These are phyloP conservation scores for Pythium rhizo-oryzae DNA, from an alignment of 352 stramenopile species.

Conservation along the genomic window DNA sequence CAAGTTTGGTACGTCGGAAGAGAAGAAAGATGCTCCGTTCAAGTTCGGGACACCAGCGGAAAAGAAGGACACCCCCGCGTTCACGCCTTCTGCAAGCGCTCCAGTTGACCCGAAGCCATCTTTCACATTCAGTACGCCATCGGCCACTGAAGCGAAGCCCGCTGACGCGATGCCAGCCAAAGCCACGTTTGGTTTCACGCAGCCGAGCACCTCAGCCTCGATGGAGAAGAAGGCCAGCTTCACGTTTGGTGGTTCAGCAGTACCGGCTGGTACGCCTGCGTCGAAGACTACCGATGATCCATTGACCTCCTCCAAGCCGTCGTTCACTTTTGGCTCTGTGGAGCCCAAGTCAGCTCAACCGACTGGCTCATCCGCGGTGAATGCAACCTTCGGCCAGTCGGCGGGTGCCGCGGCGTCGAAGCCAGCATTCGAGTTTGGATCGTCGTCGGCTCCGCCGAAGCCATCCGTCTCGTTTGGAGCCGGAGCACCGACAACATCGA, in stretches of 20 bases:
- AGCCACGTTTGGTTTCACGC: neutral
- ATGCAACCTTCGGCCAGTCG: neutral
- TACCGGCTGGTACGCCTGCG: neutral
- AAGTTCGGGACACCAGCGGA: neutral
- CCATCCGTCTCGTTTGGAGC: conserved; percentile 47
- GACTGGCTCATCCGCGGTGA: neutral
- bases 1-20: conserved; percentile 2
- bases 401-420: conserved; percentile 8
- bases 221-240: conserved; percentile 9
- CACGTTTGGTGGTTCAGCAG: conserved; percentile 15
- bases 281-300: neutral
- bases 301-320: neutral
- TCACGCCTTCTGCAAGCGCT: conserved; percentile 13
- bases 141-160: conserved; percentile 5
- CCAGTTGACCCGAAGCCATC: conserved; percentile 4
- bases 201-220: neutral
- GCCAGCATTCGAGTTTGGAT: conserved; percentile 58
- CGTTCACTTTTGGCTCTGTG: neutral
- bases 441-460: conserved; percentile 23
- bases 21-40: conserved; percentile 5
- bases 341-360: neutral
- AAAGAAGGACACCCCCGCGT: conserved; percentile 4
- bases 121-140: conserved; percentile 13
- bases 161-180: neutral
- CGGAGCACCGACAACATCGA: conserved; percentile 6